These are phyloP conservation scores for Poa annua DNA, from an alignment of 176 grass and related monocot species.

Conservation along the genomic window DNA sequence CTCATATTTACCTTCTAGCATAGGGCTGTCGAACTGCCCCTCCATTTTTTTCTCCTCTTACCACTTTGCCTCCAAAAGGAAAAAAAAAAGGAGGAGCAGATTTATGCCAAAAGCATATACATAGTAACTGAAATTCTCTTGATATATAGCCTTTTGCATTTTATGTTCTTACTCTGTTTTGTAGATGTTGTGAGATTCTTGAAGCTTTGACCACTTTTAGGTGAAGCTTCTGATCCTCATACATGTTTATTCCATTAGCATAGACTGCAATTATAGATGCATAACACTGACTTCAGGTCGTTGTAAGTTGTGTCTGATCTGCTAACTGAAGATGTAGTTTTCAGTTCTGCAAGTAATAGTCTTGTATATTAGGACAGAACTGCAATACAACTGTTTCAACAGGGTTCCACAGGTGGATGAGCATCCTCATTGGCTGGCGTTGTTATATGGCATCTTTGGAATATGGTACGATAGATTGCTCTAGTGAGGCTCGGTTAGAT, in stretches of 20 bases:
- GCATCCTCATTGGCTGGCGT: slow-evolving; percentile 42
- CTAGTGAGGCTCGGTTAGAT: slow-evolving; percentile 39
- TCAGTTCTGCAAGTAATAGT: slow-evolving; percentile 50
- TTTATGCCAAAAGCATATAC: background rate
- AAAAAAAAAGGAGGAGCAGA: slow-evolving; percentile 1
- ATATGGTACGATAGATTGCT: slow-evolving; percentile 73
- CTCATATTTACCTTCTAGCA: background rate
- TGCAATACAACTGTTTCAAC: slow-evolving; percentile 51
- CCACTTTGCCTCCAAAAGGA: background rate
- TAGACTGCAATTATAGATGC: slow-evolving; percentile 18
- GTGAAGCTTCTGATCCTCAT: slow-evolving; percentile 36
- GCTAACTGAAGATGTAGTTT: slow-evolving; percentile 41
- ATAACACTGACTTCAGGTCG: slow-evolving; percentile 30
- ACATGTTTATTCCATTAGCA: slow-evolving; percentile 4
- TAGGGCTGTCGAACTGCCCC: background rate
- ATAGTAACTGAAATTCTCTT: slow-evolving; percentile 17
- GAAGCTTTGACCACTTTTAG: slow-evolving; percentile 37
- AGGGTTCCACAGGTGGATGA: slow-evolving; percentile 52
- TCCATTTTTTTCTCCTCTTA: background rate
- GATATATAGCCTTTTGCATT: slow-evolving; percentile 12
- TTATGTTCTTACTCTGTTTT: slow-evolving; percentile 38
- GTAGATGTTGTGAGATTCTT: slow-evolving; percentile 37
- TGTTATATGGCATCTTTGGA: slow-evolving; percentile 50
- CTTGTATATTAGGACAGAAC: slow-evolving; percentile 58
- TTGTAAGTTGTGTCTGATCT: slow-evolving; percentile 29